Conservation (phyloP, 768 basidiomycete genomes). For the Chiua virens region DNA sequence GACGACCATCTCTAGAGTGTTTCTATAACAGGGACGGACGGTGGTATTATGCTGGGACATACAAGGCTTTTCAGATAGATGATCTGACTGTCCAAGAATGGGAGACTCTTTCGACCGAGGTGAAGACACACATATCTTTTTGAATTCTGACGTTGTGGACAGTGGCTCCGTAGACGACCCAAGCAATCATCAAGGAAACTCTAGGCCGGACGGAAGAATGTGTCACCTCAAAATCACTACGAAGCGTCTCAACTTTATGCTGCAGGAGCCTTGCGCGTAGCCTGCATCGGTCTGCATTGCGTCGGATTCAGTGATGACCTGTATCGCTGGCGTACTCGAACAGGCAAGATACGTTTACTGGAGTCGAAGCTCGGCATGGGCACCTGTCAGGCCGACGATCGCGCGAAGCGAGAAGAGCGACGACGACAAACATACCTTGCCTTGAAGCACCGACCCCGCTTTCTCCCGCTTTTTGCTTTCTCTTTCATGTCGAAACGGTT, state of each 20-base stretch:
- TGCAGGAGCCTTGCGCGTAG: constrained; percentile 69
- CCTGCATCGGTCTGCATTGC: constrained; percentile 74
- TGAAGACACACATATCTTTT: constrained; percentile 23
- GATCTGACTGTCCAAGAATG: constrained; percentile 69
- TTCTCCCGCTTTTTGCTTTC: not conserved
- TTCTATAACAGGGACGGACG: constrained; percentile 79
- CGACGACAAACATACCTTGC: constrained; percentile 1
- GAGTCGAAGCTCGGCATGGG: constrained; percentile 21
- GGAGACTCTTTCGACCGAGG: constrained; percentile 65
- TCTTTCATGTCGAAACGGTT: not conserved
- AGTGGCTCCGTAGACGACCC: constrained; percentile 49
- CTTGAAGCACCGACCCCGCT: constrained; percentile 2
- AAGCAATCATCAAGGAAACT: constrained; percentile 71
- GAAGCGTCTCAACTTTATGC: constrained; percentile 72
- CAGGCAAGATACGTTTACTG: constrained; percentile 44
- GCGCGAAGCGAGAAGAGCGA: constrained; percentile 15
- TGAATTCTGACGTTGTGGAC: constrained; percentile 2
- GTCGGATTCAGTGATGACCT: constrained; percentile 70
- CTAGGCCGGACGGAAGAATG: constrained; percentile 68
- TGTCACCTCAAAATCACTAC: constrained; percentile 75
- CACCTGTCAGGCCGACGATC: constrained; percentile 5
- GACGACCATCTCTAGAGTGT: constrained; percentile 50
- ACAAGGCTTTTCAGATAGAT: constrained; percentile 63
- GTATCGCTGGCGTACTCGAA: constrained; percentile 64
- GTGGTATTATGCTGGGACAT: constrained; percentile 85